These are phyloP conservation scores for Fragaria ananassa DNA, from an alignment of 306 rosid genomes.

Conservation along the genomic window DNA sequence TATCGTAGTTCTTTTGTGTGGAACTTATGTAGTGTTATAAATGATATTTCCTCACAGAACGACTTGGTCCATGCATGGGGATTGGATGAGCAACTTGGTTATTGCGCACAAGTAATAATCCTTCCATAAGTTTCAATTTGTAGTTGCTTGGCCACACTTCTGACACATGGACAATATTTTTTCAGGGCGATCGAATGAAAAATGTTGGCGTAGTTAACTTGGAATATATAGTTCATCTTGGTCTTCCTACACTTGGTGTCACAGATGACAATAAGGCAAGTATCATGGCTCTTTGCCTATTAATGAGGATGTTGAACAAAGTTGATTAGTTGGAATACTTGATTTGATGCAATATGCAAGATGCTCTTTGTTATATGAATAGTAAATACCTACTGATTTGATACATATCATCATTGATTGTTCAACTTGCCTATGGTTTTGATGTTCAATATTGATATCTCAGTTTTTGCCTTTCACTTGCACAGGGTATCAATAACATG, in stretches of 20 bases:
- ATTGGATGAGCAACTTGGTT: constrained; percentile 78
- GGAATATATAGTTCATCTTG: constrained; percentile 78
- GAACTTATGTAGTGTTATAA: constrained; percentile 23
- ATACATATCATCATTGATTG: not conserved
- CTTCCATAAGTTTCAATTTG: constrained; percentile 15
- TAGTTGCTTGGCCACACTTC: constrained; percentile 6
- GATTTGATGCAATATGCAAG: constrained; percentile 5
- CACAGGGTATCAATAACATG: not conserved
- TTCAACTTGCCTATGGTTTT: not conserved
- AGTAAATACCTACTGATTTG: not conserved
- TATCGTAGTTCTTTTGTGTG: not conserved
- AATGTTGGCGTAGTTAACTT: constrained; percentile 85
- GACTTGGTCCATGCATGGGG: constrained; percentile 99
- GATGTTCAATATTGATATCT: not conserved
- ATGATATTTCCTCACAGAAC: constrained; percentile 51
- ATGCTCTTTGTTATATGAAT: not conserved
- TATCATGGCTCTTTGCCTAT: not conserved
- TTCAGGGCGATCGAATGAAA: constrained; percentile 70
- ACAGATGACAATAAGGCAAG: constrained; percentile 57
- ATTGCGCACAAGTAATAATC: constrained; percentile 79
- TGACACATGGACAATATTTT: constrained; percentile 25
- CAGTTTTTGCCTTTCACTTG: not conserved
- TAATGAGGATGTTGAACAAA: not conserved
- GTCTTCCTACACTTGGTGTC: constrained; percentile 83
- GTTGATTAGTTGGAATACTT: not conserved